These are phyloP conservation scores for Carex scoparia DNA, from an alignment of 176 grass and related monocot genomes.

Conservation along the genomic window DNA sequence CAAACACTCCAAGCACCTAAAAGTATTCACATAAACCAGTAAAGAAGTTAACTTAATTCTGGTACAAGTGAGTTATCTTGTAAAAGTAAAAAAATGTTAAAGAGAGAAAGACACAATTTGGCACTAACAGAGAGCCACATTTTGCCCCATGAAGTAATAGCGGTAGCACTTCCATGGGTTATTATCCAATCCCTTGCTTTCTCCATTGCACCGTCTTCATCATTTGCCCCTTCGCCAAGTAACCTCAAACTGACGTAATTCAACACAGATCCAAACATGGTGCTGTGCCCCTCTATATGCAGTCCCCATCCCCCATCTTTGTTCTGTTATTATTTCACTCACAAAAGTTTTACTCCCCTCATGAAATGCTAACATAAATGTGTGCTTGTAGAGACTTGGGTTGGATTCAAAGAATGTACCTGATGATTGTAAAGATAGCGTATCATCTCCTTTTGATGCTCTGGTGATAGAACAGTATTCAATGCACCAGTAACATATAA, in stretches of 20 bases:
- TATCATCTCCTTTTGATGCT: slow-evolving; percentile 27
- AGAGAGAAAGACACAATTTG: background rate
- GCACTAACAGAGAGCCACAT: slow-evolving; percentile 77
- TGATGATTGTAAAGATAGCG: slow-evolving; percentile 36
- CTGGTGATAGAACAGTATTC: slow-evolving; percentile 17
- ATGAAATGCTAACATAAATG: too few relatives aligned
- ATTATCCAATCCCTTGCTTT: slow-evolving; percentile 85
- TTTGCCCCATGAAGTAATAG: slow-evolving; percentile 93
- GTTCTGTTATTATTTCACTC: slow-evolving; percentile 32
- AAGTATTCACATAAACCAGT: background rate
- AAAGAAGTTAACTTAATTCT: slow-evolving; percentile 18
- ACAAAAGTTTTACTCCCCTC: too few relatives aligned
- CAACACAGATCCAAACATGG: slow-evolving; percentile 88
- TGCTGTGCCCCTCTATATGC: slow-evolving; percentile 85
- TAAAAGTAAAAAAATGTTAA: background rate
- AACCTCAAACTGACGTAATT: slow-evolving; percentile 82
- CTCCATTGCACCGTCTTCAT: slow-evolving; percentile 72
- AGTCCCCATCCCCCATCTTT: slow-evolving; percentile 92
- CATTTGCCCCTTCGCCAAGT: slow-evolving; percentile 63
- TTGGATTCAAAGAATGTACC: background rate
- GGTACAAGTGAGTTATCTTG: background rate
- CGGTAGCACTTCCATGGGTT: slow-evolving; percentile 75
- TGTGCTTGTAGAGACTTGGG: too few relatives aligned
- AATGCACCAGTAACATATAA: slow-evolving; percentile 31
- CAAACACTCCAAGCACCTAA: slow-evolving; percentile 96